Conservation (phyloP, 257 asterid species). For the Haberlea rhodopensis region DNA sequence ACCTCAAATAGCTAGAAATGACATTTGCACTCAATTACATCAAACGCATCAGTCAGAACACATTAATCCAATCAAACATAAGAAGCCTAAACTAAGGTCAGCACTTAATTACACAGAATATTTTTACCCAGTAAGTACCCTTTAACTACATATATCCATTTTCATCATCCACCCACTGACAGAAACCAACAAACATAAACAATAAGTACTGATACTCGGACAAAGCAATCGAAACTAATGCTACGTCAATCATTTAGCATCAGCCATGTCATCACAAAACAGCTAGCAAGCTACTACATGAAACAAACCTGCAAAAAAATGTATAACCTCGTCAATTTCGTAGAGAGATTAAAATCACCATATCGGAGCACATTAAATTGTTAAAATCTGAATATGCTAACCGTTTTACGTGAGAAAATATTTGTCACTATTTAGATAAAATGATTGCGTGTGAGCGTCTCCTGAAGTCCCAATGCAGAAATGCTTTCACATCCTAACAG, state of each 20-base stretch:
- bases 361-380: not conserved
- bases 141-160: not conserved
- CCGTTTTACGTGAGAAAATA: constrained; percentile 26
- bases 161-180: constrained; percentile 17
- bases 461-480: constrained; percentile 53
- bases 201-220: constrained; percentile 27
- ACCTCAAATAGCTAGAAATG: not conserved
- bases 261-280: constrained; percentile 34
- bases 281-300: constrained; percentile 33
- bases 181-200: constrained; percentile 13
- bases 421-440: constrained; percentile 38
- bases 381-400: not conserved
- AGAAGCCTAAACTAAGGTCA: constrained; percentile 41
- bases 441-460: constrained; percentile 51
- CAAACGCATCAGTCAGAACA: constrained; percentile 25
- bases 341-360: not conserved
- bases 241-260: constrained; percentile 28
- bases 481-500: constrained; percentile 57
- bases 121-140: constrained; percentile 28
- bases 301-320: constrained; percentile 38
- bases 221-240: constrained; percentile 28
- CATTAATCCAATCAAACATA: not conserved
- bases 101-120: constrained; percentile 42
- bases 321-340: constrained; percentile 9
- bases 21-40: not conserved